Evolutionary conservation across 371 early-diverging fungal species (phyloP).

Genomic region (Synchytrium microbalum): DNA sequence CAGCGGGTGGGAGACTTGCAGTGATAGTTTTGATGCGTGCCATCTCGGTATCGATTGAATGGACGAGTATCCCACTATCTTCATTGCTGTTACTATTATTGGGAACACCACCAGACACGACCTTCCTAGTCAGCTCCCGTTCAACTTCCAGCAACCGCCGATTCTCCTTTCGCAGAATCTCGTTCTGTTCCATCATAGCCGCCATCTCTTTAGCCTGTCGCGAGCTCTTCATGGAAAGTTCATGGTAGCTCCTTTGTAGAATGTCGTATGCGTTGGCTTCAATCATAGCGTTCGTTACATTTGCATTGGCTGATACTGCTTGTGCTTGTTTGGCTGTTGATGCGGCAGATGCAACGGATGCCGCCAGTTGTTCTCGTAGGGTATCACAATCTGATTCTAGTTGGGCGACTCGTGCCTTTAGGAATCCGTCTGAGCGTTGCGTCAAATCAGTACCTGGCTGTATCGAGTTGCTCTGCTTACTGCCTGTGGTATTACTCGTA

Average conservation of each 20-base stretch:
- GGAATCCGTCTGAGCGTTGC: not conserved
- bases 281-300: constrained; percentile 8
- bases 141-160: constrained; percentile 14
- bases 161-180: constrained; percentile 20
- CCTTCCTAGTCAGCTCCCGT: constrained; percentile 7
- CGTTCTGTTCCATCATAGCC: constrained; percentile 25
- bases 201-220: constrained; percentile 23
- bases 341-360: not conserved
- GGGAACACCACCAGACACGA: not conserved
- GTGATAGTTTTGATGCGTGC: not conserved
- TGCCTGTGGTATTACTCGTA: not conserved
- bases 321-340: constrained; percentile 2
- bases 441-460: not conserved
- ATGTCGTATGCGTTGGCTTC: constrained; percentile 19
- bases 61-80: not conserved
- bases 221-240: constrained; percentile 15
- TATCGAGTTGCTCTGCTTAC: too few relatives aligned
- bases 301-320: not conserved
- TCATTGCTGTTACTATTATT: not conserved
- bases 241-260: constrained; percentile 9
- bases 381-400: not conserved
- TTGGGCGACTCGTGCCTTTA: not conserved
- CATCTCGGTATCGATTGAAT: not conserved
- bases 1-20: not conserved
- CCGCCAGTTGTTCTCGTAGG: not conserved